Evolutionary conservation across 192 early-diverging fungal species (phyloP).

Genomic region (Gaertneriomyces semiglobifer): DNA sequence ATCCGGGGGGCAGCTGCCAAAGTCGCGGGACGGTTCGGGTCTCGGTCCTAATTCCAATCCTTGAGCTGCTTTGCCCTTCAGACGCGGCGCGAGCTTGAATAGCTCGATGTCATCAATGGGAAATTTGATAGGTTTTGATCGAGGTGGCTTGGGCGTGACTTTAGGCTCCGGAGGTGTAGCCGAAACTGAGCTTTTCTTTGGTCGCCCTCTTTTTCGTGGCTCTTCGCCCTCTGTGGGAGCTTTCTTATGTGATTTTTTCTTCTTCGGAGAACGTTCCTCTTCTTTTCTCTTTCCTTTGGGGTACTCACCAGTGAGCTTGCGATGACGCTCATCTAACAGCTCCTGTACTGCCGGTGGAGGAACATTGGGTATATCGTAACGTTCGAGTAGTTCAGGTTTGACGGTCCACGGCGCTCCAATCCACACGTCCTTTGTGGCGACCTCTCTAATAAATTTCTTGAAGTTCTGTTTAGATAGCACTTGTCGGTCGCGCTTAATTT

Average conservation of each 20-base stretch:
- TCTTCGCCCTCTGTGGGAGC: slow-evolving; percentile 30
- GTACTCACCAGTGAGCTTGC: slow-evolving; percentile 24
- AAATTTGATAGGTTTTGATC: slow-evolving; percentile 50
- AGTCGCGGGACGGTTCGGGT: slow-evolving; percentile 46
- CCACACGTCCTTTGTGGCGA: slow-evolving; percentile 61
- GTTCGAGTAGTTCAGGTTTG: slow-evolving; percentile 35
- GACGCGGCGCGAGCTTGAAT: slow-evolving; percentile 42
- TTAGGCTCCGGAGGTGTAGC: slow-evolving; percentile 10
- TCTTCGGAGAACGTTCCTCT: not conserved
- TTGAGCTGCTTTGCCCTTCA: slow-evolving; percentile 29
- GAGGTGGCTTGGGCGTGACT: not conserved
- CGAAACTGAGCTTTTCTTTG: slow-evolving; percentile 10
- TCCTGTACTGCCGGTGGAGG: slow-evolving; percentile 17
- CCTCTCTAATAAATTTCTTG: slow-evolving; percentile 67
- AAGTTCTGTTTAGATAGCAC: slow-evolving; percentile 69
- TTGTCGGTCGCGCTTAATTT: slow-evolving; percentile 55
- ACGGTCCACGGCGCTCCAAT: slow-evolving; percentile 71
- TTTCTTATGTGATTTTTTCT: slow-evolving; percentile 13
- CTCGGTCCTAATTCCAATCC: slow-evolving; percentile 22
- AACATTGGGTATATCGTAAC: slow-evolving; percentile 18
- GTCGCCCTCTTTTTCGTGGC: slow-evolving; percentile 32
- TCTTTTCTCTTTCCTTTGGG: not conserved
- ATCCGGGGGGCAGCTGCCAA: slow-evolving; percentile 42
- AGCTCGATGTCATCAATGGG: slow-evolving; percentile 85
- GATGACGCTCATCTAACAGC: slow-evolving; percentile 25